Percentiles rank a stretch among this genome's conserved stretches.
phyloP scores from a whole-genome alignment of 345 rosid species.

The Rubroshorea leprosula region DNA sequence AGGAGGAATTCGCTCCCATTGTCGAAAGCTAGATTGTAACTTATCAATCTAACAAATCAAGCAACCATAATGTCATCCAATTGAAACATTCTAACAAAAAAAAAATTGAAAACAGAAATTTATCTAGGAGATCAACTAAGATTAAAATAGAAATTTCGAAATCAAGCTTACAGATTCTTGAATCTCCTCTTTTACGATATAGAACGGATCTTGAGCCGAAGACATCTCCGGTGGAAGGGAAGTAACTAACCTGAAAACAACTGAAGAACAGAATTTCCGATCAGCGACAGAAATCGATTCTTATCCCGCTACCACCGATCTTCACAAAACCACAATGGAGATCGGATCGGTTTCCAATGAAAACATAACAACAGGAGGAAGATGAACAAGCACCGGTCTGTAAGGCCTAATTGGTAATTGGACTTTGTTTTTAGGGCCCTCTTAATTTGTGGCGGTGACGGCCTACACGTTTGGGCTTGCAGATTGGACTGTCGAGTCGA shows the following conservation, averaged over 20 bases:
- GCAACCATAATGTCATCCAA: conserved; percentile 7
- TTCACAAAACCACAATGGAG: background rate
- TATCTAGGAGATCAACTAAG: too few relatives aligned
- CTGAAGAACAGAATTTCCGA: background rate
- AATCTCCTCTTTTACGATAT: conserved; percentile 96
- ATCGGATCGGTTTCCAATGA: background rate
- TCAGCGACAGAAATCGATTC: background rate
- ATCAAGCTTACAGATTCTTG: conserved; percentile 78
- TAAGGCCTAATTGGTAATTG: background rate
- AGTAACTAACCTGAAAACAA: conserved; percentile 9
- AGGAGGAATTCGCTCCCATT: conserved; percentile 70
- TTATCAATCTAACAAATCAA: conserved; percentile 69
- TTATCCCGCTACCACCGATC: background rate
- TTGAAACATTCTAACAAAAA: background rate
- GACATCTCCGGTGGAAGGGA: conserved; percentile 42
- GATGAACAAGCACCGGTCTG: background rate
- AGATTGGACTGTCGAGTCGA: too few relatives aligned
- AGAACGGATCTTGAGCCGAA: conserved; percentile 96
- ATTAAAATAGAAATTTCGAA: background rate
- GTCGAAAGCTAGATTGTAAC: conserved; percentile 74
- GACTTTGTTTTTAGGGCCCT: too few relatives aligned
- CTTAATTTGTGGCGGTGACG: too few relatives aligned
- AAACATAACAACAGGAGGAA: background rate
- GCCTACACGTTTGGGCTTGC: too few relatives aligned
- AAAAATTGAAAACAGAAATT: background rate